Conservation (phyloP, 257 asterid species). For the Cinchona pubescens region DNA sequence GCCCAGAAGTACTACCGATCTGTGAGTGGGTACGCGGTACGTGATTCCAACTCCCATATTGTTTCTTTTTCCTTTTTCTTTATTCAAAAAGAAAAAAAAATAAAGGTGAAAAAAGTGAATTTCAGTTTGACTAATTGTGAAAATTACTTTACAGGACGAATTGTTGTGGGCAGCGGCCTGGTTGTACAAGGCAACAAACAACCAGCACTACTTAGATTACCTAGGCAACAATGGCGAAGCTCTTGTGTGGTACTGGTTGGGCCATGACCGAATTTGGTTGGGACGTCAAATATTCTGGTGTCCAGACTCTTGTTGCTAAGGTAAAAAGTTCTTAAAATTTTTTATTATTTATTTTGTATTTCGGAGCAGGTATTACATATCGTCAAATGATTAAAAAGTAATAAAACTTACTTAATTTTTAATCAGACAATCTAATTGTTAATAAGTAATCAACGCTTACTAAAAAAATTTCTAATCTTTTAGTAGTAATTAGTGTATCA, state of each 20-base stretch:
- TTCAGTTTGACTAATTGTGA: background rate
- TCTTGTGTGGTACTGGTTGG: conserved; percentile 98
- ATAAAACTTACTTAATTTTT: no score
- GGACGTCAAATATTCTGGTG: conserved; percentile 98
- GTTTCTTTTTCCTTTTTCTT: background rate
- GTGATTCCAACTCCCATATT: conserved; percentile 34
- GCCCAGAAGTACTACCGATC: conserved; percentile 95
- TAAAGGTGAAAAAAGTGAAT: background rate
- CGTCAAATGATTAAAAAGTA: no score
- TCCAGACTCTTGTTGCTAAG: conserved; percentile 84
- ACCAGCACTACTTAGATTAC: conserved; percentile 62
- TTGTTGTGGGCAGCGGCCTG: conserved; percentile 97
- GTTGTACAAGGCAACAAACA: conserved; percentile 86
- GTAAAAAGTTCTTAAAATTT: no score
- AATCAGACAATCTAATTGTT: no score
- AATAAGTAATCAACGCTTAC: no score
- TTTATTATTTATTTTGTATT: no score
- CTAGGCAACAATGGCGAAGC: conserved; percentile 72
- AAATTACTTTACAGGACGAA: conserved; percentile 60
- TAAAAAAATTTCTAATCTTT: no score
- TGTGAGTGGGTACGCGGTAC: conserved; percentile 91
- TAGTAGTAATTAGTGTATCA: no score
- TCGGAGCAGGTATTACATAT: no score
- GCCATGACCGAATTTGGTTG: conserved; percentile 94
- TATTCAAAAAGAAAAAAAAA: no score